Evolutionary conservation across 192 early-diverging fungal species (phyloP), one percentile per base, ranked within the genome.

Genomic region (Nowakowskiella sp.): DNA sequence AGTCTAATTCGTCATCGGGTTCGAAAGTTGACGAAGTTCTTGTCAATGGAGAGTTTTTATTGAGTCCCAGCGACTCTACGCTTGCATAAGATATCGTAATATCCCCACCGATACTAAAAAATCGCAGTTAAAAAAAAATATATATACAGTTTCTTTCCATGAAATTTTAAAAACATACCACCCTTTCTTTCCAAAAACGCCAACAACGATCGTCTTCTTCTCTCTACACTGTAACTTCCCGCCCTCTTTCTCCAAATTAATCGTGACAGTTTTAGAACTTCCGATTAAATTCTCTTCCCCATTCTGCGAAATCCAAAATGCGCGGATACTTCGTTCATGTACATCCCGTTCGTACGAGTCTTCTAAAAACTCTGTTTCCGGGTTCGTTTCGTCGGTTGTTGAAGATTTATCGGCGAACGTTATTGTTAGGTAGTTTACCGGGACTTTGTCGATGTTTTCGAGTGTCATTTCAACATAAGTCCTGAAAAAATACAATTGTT

Each of bases 261-360:
- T 47, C 0, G 50, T 47, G n/a, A 42, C 30, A 51, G 26, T 51
- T 46, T 42, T 47, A 46, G 50, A 29, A 29, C 47, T 47, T 47
- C 50, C 47, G 47, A 42, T 51, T 3, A 42, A 42, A 8, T 67
- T 42, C 5, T 28, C 59, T 16, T 55, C 63, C 42, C 42, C 49
- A 9, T 13, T 30, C 16, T 31, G 25, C 36, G 55, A 45, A 26
- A 74, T 22, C 68, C 73, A 76, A 23, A 80, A 70, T 6, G 68
- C 67, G 4, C 65, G 57, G 1, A 76, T 30, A 39, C 61, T 69
- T 16, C 77, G 47, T 68, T 80, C 36, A 70, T 78, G 59, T 57
- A 89, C 53, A 79, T 91, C 88, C 19, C 82, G 68, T 58, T 91
- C 88, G 55, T 88, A 91, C 10, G 77, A 74, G 39, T 81, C 81